Base-by-base conservation (phyloP, 306 rosid species). In the Betula pendula region DNA sequence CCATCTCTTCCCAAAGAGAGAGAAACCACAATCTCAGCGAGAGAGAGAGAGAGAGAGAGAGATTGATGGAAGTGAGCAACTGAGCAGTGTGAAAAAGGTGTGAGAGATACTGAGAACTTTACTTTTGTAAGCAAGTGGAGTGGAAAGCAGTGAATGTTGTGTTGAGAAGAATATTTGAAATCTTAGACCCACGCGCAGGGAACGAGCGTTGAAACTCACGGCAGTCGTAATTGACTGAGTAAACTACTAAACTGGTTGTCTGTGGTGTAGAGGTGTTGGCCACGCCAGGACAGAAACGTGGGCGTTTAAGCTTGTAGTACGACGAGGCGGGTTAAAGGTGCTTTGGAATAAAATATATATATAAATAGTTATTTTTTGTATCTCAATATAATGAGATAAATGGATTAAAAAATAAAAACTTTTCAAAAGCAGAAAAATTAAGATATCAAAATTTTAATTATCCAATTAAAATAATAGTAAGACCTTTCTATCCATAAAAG, bases 1-100 rank as follows among this genome's bases (percentile, higher is more conserved):
- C 88, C 96, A 93, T 89, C 20, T 58, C 82, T 70, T 71, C 48
- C 20, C 16, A 22, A 51, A 6, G 44, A 55, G 44, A 40, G 70
- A 44, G 79, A 45, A 45, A 67, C 68, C 29, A 73, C 38, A 74
- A 74, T 24, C 19, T 27, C 29, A 40, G 42, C 44, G 43, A 71
- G 52, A 62, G 72, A 71, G 33, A 80, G 83, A 73, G 68, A 69
- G 68, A 45, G 75, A 68, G 33, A 48, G 43, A 5, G 2, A 2
- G 8, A 15, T 5, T 25, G 2, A n/a, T 11, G 2, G 6, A 2
- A 9, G 52, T 43, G 51, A 19, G n/a, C 10, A 4, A 11, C 16
- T 4, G 24, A 25, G 71, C 8, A 70, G 60, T 51, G 42, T 6
- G 31, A 45, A 15, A 35, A 53, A 9, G 3, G 17, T 8, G 74